Evolutionary conservation across 192 early-diverging fungal species (phyloP).

Genomic region (Entophlyctis luteolus): DNA sequence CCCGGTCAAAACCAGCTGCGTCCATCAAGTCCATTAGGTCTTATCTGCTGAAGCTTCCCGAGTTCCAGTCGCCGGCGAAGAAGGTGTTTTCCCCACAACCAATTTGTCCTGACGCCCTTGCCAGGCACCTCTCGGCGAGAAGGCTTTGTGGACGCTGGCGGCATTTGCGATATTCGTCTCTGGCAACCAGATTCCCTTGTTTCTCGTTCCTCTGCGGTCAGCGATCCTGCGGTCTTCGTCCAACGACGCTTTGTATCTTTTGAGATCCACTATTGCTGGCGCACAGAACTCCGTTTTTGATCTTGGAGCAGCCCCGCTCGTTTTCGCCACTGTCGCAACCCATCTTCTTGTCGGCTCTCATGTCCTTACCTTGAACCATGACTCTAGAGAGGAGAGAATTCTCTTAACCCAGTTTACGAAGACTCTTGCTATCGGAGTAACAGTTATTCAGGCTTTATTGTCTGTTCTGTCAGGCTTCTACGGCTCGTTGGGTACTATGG

Average conservation of each 20-base stretch:
- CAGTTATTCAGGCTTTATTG: slow-evolving; percentile 34
- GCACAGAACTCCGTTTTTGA: slow-evolving; percentile 94
- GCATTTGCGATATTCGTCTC: slow-evolving; percentile 88
- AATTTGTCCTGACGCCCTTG: no score
- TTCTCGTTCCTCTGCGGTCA: slow-evolving; percentile 79
- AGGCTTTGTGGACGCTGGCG: slow-evolving; percentile 87
- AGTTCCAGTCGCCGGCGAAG: no score
- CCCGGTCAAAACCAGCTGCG: no score
- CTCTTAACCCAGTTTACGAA: slow-evolving; percentile 90
- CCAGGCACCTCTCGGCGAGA: slow-evolving; percentile 84
- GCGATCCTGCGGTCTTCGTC: no score
- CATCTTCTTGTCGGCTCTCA: slow-evolving; percentile 86
- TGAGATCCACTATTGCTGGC: slow-evolving; percentile 89
- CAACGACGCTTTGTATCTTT: slow-evolving; percentile 88
- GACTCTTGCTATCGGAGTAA: slow-evolving; percentile 17
- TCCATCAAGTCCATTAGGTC: no score
- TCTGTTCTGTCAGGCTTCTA: slow-evolving; percentile 91
- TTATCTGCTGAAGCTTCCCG: no score
- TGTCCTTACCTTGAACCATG: slow-evolving; percentile 86
- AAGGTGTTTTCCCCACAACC: no score
- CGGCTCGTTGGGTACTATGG: slow-evolving; percentile 34
- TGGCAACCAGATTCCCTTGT: slow-evolving; percentile 89
- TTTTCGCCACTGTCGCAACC: slow-evolving; percentile 95
- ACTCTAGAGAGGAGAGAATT: slow-evolving; percentile 83
- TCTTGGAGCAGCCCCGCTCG: slow-evolving; percentile 89